These are phyloP conservation scores for Claviceps paspali DNA, from an alignment of 2,329 filamentous ascomycete genomes.

Conservation along the genomic window DNA sequence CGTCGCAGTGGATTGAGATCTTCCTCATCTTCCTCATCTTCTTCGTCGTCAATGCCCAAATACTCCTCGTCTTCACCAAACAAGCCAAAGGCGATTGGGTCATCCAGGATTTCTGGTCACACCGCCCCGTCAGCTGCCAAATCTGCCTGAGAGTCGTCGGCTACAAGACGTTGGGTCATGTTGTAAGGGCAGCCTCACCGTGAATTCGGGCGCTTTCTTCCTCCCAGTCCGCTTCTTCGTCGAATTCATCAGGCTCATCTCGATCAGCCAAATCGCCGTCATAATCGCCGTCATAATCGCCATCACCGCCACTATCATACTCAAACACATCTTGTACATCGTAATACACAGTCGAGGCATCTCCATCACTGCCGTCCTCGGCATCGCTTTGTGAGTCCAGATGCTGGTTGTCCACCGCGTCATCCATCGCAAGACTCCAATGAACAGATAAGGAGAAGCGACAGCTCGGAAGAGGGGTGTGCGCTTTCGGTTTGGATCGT, in stretches of 20 bases:
- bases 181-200: background rate
- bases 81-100: constrained; percentile 11
- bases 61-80: constrained; percentile 10
- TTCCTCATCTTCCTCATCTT: constrained; percentile 4
- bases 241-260: constrained; percentile 9
- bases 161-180: background rate
- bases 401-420: background rate
- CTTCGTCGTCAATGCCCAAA: constrained; percentile 6
- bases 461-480: too few relatives aligned
- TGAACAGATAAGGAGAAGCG: too few relatives aligned
- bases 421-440: too few relatives aligned
- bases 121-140: background rate
- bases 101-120: background rate
- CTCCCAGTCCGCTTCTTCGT: constrained; percentile 8
- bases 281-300: constrained; percentile 6
- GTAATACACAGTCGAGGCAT: constrained; percentile 12
- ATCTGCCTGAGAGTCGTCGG: background rate
- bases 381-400: background rate
- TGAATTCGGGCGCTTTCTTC: constrained; percentile 10
- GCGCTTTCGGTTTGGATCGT: too few relatives aligned
- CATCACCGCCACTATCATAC: too few relatives aligned
- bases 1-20: constrained; percentile 19
- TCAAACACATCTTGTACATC: constrained; percentile 4
- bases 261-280: constrained; percentile 8
- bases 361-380: constrained; percentile 8